Base-by-base conservation (phyloP, 176 grass and related monocot genomes). In the Musa acuminata region DNA sequence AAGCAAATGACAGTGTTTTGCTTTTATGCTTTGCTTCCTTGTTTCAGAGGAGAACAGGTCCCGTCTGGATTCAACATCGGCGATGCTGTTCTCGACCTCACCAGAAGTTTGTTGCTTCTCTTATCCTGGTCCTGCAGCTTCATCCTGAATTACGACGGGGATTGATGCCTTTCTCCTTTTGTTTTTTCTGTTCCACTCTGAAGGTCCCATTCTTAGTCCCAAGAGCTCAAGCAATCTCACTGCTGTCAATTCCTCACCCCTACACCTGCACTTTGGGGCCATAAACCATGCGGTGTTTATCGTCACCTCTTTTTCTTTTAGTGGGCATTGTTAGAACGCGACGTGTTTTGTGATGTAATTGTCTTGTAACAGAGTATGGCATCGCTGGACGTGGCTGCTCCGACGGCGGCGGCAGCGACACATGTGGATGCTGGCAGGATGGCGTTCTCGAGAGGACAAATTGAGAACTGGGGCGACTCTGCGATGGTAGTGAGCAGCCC, bases 391-490 rank as follows among this genome's bases (percentile, higher is more conserved):
- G 89, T 89, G 91, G 76, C 78, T 66, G 70, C 80, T 74, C 29
- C 57, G 35, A 63, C 43, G 22, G 57, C 16, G 1, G 78, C 79
- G 26, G 81, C 79, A 51, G 80, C 77, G 84, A 78, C 29, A 5
- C 29, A 52, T 26, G 6, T 77, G 13, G 89, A 84, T 0, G 67
- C 58, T 10, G 78, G 52, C 50, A 29, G 80, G 50, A 72, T 85
- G 77, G 55, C 66, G 70, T n/a, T 73, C 69, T 80, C 84, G 16
- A 84, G 87, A 78, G 80, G 69, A 53, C 94, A 87, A 51, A 55
- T 86, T 22, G 90, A 94, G 55, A 87, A 94, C 84, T 99, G 90
- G 95, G 82, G 80, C 10, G 88, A 99, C 71, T 94, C 88, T 59
- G 82, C 82, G 68, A 62, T 94, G 69, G 84, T 83, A 22, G 86